Base-by-base conservation (phyloP, 805 yeast genomes). In the Suhomyces prunicola region DNA sequence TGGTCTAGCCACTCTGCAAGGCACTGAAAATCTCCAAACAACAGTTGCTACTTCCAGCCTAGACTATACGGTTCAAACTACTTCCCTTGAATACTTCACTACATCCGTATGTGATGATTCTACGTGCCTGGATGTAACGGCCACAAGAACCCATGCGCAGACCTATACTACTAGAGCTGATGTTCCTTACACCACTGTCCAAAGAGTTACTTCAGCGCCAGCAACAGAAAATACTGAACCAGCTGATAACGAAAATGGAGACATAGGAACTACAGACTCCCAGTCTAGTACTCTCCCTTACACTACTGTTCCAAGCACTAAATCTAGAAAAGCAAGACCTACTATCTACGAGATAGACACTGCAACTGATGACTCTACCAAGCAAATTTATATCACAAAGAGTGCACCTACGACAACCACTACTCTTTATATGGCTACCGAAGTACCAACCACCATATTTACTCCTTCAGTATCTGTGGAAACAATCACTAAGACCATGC, bases 351-450 rank as follows among this genome's bases (percentile, higher is more conserved):
- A 55, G n/a, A 46, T 33, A 23, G 64, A 59, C 26, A 65, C 69
- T 36, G 62, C 47, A 8, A 64, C 66, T 31, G 59, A 59, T n/a
- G 53, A 41, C 22, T 53, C 58, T n/a, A 44, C 41, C 33, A 31
- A 41, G 19, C 29, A 48, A 12, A 51, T 53, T 6, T 46, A 50
- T 27, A 57, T 61, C 9, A 46, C 55, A 7, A 58, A 59, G 12
- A 54, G 63, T 6, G 73, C 71, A 15, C 59, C 53, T 33, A 67
- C 73, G 10, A 66, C 74, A 1, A 69, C 72, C 4, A 59, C 61
- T 5, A 66, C 70, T 1, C 54, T 70, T 23, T 69, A 60, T 53
- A 51, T 50, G 19, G 69, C 72, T 8, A 58, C 73, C 1, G 56
- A 59, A 6, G 60, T 63, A 2, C 69, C 69, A 9, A 47, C 61